Conservation (phyloP, 495 filamentous ascomycete genomes). For the Viridothelium virens region DNA sequence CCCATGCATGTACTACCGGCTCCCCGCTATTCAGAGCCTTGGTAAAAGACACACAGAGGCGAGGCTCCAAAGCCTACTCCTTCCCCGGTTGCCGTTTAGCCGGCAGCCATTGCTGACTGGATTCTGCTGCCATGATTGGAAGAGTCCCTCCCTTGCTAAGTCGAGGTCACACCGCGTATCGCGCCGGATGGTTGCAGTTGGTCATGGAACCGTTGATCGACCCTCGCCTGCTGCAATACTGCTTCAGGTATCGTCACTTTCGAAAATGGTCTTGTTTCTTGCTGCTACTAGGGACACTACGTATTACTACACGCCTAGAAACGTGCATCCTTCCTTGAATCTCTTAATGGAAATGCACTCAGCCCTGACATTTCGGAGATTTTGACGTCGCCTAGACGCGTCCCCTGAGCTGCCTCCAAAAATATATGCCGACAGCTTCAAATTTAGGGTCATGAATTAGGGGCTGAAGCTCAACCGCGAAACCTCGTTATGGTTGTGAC, state of each 20-base stretch:
- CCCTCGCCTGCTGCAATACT: background rate
- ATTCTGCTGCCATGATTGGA: background rate
- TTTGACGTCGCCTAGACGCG: too few species aligned
- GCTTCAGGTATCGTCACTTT: background rate
- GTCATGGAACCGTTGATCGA: slow-evolving; percentile 4
- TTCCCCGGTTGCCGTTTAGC: slow-evolving; percentile 1
- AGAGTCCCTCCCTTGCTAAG: background rate
- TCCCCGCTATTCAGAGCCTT: slow-evolving; percentile 7
- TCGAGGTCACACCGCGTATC: slow-evolving; percentile 1
- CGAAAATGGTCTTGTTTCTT: background rate
- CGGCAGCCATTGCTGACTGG: slow-evolving; percentile 3
- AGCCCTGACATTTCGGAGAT: background rate
- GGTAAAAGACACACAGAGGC: background rate
- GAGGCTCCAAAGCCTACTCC: background rate
- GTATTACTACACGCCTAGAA: too few species aligned
- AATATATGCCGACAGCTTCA: background rate
- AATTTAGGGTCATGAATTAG: background rate
- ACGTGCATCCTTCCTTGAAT: slow-evolving; percentile 1
- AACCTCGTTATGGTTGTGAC: background rate
- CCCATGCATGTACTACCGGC: background rate
- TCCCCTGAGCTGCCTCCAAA: background rate
- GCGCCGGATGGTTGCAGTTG: background rate
- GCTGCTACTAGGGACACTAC: too few species aligned
- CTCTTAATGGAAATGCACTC: background rate
- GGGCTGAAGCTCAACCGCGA: background rate